Evolutionary conservation across 331 rosid species (phyloP).

Genomic region (Acacia concinna): DNA sequence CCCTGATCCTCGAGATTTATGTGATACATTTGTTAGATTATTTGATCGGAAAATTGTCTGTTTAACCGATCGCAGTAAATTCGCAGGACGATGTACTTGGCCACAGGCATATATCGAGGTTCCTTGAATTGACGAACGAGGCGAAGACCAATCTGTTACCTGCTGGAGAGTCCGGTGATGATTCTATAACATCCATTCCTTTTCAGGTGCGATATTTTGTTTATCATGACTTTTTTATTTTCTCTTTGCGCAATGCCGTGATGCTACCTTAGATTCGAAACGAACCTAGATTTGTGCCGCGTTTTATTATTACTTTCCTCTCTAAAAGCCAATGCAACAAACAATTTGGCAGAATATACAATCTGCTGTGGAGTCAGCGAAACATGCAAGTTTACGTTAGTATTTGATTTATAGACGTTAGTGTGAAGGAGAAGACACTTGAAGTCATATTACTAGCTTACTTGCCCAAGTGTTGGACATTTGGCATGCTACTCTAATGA

Average conservation of each 20-base stretch:
- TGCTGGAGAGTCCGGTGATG: slow-evolving; percentile 73
- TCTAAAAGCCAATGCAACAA: slow-evolving; percentile 1
- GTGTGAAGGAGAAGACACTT: not conserved
- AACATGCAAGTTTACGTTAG: not conserved
- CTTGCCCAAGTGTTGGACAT: slow-evolving; percentile 10
- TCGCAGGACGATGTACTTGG: slow-evolving; percentile 50
- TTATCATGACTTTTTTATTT: not conserved
- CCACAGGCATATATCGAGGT: slow-evolving; percentile 35
- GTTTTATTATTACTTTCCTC: not conserved
- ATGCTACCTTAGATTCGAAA: not conserved
- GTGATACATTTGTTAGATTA: not conserved
- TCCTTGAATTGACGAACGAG: not conserved
- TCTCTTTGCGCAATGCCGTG: slow-evolving; percentile 16
- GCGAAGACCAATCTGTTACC: slow-evolving; percentile 37
- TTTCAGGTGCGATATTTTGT: slow-evolving; percentile 61
- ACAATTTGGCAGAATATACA: slow-evolving; percentile 5
- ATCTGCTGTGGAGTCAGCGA: slow-evolving; percentile 5
- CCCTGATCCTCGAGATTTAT: not conserved
- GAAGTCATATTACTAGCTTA: not conserved
- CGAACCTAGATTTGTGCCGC: not conserved
- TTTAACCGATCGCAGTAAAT: slow-evolving; percentile 6
- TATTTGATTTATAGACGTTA: slow-evolving; percentile 10
- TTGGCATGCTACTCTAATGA: slow-evolving; percentile 13
- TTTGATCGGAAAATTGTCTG: slow-evolving; percentile 12
- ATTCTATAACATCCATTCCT: slow-evolving; percentile 61